These are phyloP conservation scores for Kwoniella botswanensis DNA, from an alignment of 768 basidiomycete species.

Conservation along the genomic window DNA sequence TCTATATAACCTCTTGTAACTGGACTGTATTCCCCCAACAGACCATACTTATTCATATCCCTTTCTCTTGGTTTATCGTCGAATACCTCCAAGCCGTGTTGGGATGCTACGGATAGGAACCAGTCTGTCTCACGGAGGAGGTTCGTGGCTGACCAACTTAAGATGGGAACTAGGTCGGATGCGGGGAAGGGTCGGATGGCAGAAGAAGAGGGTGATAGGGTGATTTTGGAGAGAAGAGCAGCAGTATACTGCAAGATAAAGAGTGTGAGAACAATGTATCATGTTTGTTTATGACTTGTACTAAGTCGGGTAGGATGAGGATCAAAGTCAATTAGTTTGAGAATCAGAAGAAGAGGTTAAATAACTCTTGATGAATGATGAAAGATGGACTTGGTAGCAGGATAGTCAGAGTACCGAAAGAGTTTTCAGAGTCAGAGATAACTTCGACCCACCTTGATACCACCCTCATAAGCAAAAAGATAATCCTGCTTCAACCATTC, in stretches of 20 bases:
- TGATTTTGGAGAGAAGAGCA: slow-evolving; percentile 63
- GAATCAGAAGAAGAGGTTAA: too few species aligned
- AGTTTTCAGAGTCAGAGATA: too few species aligned
- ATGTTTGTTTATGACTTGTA: too few species aligned
- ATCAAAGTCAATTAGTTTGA: too few species aligned
- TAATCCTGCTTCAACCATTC: slow-evolving; percentile 75
- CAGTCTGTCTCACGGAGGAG: slow-evolving; percentile 67
- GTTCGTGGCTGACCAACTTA: slow-evolving; percentile 59
- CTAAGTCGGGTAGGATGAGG: too few species aligned
- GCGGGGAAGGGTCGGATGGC: slow-evolving; percentile 1
- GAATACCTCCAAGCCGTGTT: slow-evolving; percentile 60
- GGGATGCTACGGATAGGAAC: slow-evolving; percentile 64
- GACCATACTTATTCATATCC: slow-evolving; percentile 4
- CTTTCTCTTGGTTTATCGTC: background rate
- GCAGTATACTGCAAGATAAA: slow-evolving; percentile 63
- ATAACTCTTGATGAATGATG: too few species aligned
- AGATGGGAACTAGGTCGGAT: slow-evolving; percentile 8
- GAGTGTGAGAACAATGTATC: background rate
- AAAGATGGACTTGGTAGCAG: too few species aligned
- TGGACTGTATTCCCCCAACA: slow-evolving; percentile 55
- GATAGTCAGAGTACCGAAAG: too few species aligned
- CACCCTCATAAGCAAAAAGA: slow-evolving; percentile 74
- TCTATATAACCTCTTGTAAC: slow-evolving; percentile 73
- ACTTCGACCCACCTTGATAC: slow-evolving; percentile 62
- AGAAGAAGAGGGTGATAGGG: slow-evolving; percentile 2